These are phyloP conservation scores for Plasmodium relictum DNA, from an alignment of 169 alveolate genomes.

Conservation along the genomic window DNA sequence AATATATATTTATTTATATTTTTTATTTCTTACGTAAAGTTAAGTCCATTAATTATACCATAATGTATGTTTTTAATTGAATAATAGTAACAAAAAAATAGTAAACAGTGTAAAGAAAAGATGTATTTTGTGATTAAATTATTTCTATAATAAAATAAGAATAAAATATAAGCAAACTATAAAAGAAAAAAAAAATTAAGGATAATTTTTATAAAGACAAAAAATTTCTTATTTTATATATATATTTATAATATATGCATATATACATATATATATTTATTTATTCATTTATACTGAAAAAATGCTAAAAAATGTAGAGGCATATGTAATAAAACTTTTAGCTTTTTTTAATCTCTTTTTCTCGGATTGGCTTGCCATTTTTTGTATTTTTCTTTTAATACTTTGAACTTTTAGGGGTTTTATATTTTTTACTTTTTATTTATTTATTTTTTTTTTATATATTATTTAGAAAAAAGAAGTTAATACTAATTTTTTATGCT, in stretches of 20 bases:
- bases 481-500: too few species aligned
- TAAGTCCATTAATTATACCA: conserved; percentile 58
- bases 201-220: too few species aligned
- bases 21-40: conserved; percentile 51
- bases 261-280: conserved; percentile 17
- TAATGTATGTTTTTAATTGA: conserved; percentile 66
- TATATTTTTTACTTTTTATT: too few species aligned
- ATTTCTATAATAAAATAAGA: conserved; percentile 39
- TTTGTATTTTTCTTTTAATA: background rate
- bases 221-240: background rate
- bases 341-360: conserved; percentile 74
- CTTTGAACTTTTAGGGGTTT: too few species aligned
- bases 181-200: conserved; percentile 16
- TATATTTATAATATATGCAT: conserved; percentile 3
- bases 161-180: conserved; percentile 59
- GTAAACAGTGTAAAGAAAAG: conserved; percentile 35
- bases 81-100: conserved; percentile 68
- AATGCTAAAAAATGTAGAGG: conserved; percentile 69
- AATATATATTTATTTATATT: too few species aligned
- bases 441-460: too few species aligned
- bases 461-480: too few species aligned
- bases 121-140: conserved; percentile 63
- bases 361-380: conserved; percentile 78
- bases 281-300: conserved; percentile 63
- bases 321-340: conserved; percentile 52